A percentile compares a stretch with the other conserved stretches of the same genome.
phyloP scores from a whole-genome alignment of 163 green algal species.

The Volvox carteri region DNA sequence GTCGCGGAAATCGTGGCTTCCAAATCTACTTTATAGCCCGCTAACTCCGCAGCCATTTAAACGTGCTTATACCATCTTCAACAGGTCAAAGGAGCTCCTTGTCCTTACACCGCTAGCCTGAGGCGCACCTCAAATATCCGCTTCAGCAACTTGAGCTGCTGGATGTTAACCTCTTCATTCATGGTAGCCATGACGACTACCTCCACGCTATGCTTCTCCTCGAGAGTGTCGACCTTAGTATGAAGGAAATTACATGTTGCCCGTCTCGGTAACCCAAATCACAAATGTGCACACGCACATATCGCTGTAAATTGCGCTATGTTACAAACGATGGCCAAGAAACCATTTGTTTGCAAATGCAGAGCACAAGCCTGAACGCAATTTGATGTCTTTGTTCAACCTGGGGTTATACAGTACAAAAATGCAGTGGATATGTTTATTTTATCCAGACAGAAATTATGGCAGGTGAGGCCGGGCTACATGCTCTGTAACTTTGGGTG shows the following conservation, averaged over 20 bases:
- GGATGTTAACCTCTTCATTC: constrained; percentile 77
- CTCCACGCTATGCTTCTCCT: neutral
- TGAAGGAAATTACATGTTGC: constrained; percentile 18
- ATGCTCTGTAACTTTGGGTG: no score
- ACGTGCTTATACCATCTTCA: no score
- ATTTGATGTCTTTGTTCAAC: no score
- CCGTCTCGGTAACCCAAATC: neutral
- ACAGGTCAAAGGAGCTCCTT: no score
- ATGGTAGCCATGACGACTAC: constrained; percentile 32
- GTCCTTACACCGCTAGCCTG: no score
- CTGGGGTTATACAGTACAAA: no score
- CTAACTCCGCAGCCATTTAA: no score
- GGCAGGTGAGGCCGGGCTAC: no score
- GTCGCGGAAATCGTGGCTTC: no score
- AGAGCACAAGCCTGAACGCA: neutral
- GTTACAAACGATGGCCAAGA: neutral
- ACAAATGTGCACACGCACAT: neutral
- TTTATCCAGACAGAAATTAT: no score
- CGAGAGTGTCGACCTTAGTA: neutral
- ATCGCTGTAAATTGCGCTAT: neutral
- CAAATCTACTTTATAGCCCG: no score
- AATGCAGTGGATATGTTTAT: no score
- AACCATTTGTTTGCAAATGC: neutral
- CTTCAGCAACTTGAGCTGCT: constrained; percentile 79
- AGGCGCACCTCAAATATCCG: constrained; percentile 77